Conservation (phyloP, 306 rosid species). For the Morella rubra region DNA sequence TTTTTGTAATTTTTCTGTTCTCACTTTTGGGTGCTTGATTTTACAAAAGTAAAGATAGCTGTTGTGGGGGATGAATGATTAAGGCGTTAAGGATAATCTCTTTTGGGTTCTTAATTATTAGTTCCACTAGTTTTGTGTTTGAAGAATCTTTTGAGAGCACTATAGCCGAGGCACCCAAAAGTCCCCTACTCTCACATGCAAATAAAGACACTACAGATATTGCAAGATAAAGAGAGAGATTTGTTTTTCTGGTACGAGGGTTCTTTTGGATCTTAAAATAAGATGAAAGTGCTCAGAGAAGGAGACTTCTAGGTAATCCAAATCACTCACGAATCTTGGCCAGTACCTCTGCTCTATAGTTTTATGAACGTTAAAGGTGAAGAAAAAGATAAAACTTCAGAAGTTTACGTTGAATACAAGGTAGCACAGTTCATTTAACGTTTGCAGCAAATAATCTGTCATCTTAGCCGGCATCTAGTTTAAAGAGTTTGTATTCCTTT, state of each 20-base stretch:
- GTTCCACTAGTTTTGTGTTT: not conserved
- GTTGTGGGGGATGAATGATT: conserved; percentile 11
- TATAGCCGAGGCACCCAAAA: not conserved
- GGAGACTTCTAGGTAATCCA: not conserved
- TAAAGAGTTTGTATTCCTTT: too few relatives aligned
- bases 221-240: not conserved
- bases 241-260: not conserved
- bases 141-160: conserved; percentile 4
- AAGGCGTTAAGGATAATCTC: not conserved
- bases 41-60: not conserved
- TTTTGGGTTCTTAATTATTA: not conserved
- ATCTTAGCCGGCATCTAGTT: too few relatives aligned
- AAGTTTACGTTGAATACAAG: not conserved
- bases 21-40: not conserved
- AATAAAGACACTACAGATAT: not conserved
- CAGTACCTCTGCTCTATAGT: not conserved
- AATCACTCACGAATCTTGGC: not conserved
- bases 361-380: not conserved
- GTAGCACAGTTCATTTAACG: not conserved
- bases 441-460: too few relatives aligned
- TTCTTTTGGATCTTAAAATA: not conserved
- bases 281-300: not conserved
- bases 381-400: not conserved
- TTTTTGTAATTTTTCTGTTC: not conserved
- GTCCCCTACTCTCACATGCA: not conserved